Evolutionary conservation across 495 filamentous ascomycete genomes (phyloP).

Genomic region (Hypoxylon lenormandii): DNA sequence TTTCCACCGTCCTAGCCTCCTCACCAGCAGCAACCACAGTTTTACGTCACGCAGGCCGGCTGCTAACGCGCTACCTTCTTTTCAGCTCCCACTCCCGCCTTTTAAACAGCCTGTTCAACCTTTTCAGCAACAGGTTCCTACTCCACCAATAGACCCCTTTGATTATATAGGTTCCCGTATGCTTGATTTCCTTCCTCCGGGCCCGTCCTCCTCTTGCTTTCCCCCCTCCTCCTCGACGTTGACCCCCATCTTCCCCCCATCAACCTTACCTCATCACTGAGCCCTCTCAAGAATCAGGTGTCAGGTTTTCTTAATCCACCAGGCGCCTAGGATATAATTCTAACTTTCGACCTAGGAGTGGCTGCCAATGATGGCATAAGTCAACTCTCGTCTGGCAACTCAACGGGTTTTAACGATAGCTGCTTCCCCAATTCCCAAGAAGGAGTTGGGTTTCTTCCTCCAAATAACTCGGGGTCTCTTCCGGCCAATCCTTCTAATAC

Average conservation of each 20-base stretch:
- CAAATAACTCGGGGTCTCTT: slow-evolving; percentile 62
- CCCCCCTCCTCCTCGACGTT: too few relatives aligned
- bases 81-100: slow-evolving; percentile 41
- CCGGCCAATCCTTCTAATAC: slow-evolving; percentile 50
- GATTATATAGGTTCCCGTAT: too few relatives aligned
- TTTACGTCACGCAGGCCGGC: slow-evolving; percentile 50
- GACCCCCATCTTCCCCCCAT: too few relatives aligned
- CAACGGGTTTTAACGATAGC: slow-evolving; percentile 68
- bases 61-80: slow-evolving; percentile 47
- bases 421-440: slow-evolving; percentile 65
- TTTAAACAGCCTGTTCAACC: too few relatives aligned
- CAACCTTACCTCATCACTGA: too few relatives aligned
- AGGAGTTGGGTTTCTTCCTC: slow-evolving; percentile 60
- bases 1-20: too few relatives aligned
- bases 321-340: slow-evolving; percentile 30
- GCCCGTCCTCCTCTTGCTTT: too few relatives aligned
- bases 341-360: slow-evolving; percentile 57
- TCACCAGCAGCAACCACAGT: slow-evolving; percentile 19
- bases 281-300: too few relatives aligned
- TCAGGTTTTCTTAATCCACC: too few relatives aligned
- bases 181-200: too few relatives aligned
- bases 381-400: slow-evolving; percentile 54
- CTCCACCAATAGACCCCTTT: too few relatives aligned
- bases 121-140: too few relatives aligned
- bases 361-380: slow-evolving; percentile 71